A percentile compares a stretch with the other conserved stretches of the same genome.
phyloP scores from a whole-genome alignment of 2,329 filamentous ascomycete genomes.

The Ophiosphaerella narmari region DNA sequence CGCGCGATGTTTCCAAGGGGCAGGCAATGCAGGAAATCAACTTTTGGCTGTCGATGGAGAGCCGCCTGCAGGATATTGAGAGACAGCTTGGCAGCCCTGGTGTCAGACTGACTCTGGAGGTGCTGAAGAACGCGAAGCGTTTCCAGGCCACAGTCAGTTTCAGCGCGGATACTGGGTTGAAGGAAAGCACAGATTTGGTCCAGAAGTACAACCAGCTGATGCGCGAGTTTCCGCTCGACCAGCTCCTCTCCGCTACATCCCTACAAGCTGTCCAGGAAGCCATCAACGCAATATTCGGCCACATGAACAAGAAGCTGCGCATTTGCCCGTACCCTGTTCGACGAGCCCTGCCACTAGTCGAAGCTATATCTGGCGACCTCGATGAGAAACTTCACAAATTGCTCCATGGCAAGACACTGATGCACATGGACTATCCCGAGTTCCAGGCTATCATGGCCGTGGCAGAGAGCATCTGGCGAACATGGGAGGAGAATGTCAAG shows the following conservation, averaged over 20 bases:
- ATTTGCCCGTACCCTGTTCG: constrained; percentile 95
- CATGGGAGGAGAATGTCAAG: constrained; percentile 95
- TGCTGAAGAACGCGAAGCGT: constrained; percentile 94
- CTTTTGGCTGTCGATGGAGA: constrained; percentile 98
- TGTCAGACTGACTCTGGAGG: constrained; percentile 87
- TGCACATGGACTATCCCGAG: constrained; percentile 89
- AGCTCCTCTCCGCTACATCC: constrained; percentile 89
- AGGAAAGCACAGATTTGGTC: constrained; percentile 93
- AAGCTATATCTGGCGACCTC: constrained; percentile 92
- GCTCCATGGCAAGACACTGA: constrained; percentile 82
- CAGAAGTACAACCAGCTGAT: constrained; percentile 99
- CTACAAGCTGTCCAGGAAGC: constrained; percentile 87
- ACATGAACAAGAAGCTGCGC: constrained; percentile 97
- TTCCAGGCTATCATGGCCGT: constrained; percentile 85
- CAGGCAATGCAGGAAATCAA: constrained; percentile 98
- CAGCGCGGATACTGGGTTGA: constrained; percentile 90
- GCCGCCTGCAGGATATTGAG: constrained; percentile 88
- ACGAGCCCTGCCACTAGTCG: constrained; percentile 89
- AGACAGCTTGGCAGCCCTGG: constrained; percentile 85
- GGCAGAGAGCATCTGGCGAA: constrained; percentile 82
- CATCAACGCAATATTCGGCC: constrained; percentile 84
- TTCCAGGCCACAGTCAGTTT: constrained; percentile 98
- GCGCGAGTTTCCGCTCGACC: constrained; percentile 95
- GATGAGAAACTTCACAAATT: constrained; percentile 84
- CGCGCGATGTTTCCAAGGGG: constrained; percentile 75